Evolutionary conservation across 805 yeast species (phyloP), one percentile per base, ranked within the genome.

Genomic region (Kockiozyma suomiensis): DNA sequence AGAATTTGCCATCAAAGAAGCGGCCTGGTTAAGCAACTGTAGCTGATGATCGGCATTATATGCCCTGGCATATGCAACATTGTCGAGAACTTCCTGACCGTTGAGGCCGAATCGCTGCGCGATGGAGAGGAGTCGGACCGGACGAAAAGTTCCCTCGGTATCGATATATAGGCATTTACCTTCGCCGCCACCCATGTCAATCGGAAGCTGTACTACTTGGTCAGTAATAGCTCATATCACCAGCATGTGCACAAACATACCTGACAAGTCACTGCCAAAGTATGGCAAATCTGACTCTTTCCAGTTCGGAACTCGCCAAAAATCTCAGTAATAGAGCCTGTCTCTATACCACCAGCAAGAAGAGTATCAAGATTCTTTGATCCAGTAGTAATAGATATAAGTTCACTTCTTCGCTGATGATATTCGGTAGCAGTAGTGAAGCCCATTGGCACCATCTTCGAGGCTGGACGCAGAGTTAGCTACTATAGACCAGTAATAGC

Each of bases 281-380:
- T 94, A 73, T 94, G 99, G 74, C 99, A 94, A 49, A 94, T 76
- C 77, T 94, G 99, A 3, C 97, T 90, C 73, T 94, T 94, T 48
- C 99, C 99, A 1, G 99, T 94, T 77, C 98, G 84, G 73, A 92
- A 94, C 74, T 94, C 99, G 38, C 99, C 99, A 77, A 90, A 94
- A 7, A 93, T 82, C 75, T 94, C 99, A 0, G 99, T 94, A 66
- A 94, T 87, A 1, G 97, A 88, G 1, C 99, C 99, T 0, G 99
- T 94, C 73, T 94, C 99, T 53, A 94, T 82, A 43, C 99, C 99
- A 55, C 99, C 99, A 8, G 97, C 97, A 41, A 94, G 78, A 52
- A 94, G 78, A 0, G 97, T 90, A 73, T 94, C 99, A 46, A 94
- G 79, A 70, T 90, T 93, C 71, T 91, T 90, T 1, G 98, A 91